Evolutionary conservation across 768 basidiomycete species (phyloP), one percentile per base, ranked within the genome.

Genomic region (Agrocybe chaxingu): DNA sequence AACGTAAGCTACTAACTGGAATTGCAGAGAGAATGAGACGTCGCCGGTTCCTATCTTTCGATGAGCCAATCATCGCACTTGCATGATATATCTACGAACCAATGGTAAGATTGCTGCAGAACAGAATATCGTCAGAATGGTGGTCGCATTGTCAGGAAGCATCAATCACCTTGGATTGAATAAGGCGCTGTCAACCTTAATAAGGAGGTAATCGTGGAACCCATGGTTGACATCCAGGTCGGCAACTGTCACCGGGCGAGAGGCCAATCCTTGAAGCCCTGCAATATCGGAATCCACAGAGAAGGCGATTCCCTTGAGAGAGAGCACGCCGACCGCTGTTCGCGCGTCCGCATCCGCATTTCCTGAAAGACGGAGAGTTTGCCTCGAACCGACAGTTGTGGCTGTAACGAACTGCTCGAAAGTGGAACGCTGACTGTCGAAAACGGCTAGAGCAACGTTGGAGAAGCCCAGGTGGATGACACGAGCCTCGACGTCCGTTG

Each of bases 201-300:
- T 87, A 44, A 87, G 71, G n/a, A 89, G 70, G 62, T 74, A 82
- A 58, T 84, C 76, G 0, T 79, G 51, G 68, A 78, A 88, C 6
- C 87, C 87, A 46, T 81, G 84, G 36, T 76, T 79, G 29, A 88
- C 85, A 53, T 88, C 85, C 44, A 89, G 67, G 54, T 77, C 70
- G 36, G 69, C 70, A 10, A 89, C 76, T 3, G 71, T 71, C 2
- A 79, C 77, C 8, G 84, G 85, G 51, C 72, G 76, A 29, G 80
- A 68, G 53, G 76, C 70, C 49, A 89, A 71, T 29, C 85, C 86
- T 62, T 86, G 81, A 47, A 89, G 59, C 36, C 87, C 86, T 2
- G 72, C 72, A 37, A 89, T 80, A 1, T 71, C 67, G 3, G 82
- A 80, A 42, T 77, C 67, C 8, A 87, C 82, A 0, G 76, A 71